phyloP scores from a whole-genome alignment of 1,139 yeast species.

The Sporopachydermia cereana region DNA sequence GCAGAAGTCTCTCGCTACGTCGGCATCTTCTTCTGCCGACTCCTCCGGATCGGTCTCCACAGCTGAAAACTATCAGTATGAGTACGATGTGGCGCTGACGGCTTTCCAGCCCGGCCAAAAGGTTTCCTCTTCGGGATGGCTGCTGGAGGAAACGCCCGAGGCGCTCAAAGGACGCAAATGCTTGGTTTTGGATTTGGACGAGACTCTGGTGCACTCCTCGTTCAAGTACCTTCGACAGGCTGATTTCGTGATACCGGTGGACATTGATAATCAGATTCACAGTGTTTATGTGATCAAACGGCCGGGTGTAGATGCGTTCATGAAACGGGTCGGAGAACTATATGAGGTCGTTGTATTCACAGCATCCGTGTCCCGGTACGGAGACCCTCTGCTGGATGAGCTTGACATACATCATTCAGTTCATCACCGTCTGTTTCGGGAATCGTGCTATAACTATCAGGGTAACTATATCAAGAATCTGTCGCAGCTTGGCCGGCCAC shows the following conservation, averaged over 20 bases:
- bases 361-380: conserved; percentile 89
- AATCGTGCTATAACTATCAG: conserved; percentile 66
- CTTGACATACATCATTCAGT: conserved; percentile 62
- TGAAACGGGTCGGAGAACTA: conserved; percentile 69
- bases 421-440: conserved; percentile 89
- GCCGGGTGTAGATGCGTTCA: conserved; percentile 95
- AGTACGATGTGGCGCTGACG: conserved; percentile 39
- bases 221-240: conserved; percentile 87
- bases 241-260: conserved; percentile 89
- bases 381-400: conserved; percentile 87
- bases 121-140: conserved; percentile 48
- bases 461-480: conserved; percentile 92
- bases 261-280: conserved; percentile 81
- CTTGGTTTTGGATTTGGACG: conserved; percentile 84
- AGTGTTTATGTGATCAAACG: conserved; percentile 93
- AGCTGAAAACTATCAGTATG: conserved; percentile 12
- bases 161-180: conserved; percentile 56
- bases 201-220: conserved; percentile 90
- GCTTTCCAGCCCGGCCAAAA: conserved; percentile 61
- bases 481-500: conserved; percentile 87
- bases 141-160: conserved; percentile 44
- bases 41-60: conserved; percentile 8
- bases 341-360: conserved; percentile 95
- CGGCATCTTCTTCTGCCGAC: conserved; percentile 10
- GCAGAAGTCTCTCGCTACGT: conserved; percentile 7